Evolutionary conservation across 176 grass and related monocot species (phyloP).

Genomic region (Urochloa ruziziensis): DNA sequence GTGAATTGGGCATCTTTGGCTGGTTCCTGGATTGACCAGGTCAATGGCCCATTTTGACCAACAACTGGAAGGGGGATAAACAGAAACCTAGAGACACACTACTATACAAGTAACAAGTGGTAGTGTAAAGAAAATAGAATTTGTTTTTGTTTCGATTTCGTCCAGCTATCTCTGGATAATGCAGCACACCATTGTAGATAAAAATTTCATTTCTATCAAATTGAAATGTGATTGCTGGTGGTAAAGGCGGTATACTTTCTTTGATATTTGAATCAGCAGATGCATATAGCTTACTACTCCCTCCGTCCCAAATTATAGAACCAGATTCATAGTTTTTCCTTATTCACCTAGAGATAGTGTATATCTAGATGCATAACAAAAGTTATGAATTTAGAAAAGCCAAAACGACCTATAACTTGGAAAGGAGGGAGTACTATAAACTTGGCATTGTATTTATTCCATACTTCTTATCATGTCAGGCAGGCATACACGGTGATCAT

Average conservation of each 20-base stretch:
- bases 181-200: conserved; percentile 17
- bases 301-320: too few species aligned
- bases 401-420: too few species aligned
- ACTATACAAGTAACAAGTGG: conserved; percentile 20
- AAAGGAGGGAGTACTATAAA: too few species aligned
- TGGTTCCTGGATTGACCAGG: conserved; percentile 52
- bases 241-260: not conserved
- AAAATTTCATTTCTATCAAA: conserved; percentile 21
- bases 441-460: too few species aligned
- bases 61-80: not conserved
- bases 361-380: too few species aligned
- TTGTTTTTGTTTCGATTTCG: not conserved
- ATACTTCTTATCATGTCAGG: too few species aligned
- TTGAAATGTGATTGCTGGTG: conserved; percentile 5
- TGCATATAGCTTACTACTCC: not conserved
- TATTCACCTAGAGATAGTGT: too few species aligned
- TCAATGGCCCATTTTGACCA: conserved; percentile 40
- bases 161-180: conserved; percentile 15
- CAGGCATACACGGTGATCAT: too few species aligned
- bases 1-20: conserved; percentile 60
- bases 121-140: conserved; percentile 21
- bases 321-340: too few species aligned
- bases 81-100: not conserved
- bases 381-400: too few species aligned
- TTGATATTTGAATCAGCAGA: not conserved